Conservation (phyloP, 2,329 filamentous ascomycete genomes). For the Bimuria novae-zelandiae region DNA sequence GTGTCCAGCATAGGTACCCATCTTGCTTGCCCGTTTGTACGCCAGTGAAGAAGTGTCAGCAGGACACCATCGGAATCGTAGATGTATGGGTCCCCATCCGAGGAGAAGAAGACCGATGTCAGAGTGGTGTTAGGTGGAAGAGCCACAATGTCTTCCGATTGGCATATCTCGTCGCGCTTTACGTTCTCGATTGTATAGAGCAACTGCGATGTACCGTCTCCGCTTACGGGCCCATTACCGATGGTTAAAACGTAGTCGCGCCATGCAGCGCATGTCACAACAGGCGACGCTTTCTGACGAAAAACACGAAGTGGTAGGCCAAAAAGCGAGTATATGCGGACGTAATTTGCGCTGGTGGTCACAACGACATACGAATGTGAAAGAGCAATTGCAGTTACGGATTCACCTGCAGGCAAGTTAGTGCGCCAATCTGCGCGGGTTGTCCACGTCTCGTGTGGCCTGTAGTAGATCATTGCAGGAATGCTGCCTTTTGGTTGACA, state of each 20-base stretch:
- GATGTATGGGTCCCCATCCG: constrained; percentile 91
- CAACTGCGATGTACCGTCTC: constrained; percentile 76
- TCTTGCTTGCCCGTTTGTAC: constrained; percentile 77
- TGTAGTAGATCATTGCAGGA: constrained; percentile 88
- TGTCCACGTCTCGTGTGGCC: constrained; percentile 97
- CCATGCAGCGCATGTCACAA: constrained; percentile 93
- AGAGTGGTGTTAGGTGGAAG: constrained; percentile 74
- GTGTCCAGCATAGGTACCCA: constrained; percentile 96
- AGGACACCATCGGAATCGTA: constrained; percentile 93
- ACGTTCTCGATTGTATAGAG: constrained; percentile 94
- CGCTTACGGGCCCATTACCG: constrained; percentile 84
- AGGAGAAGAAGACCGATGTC: constrained; percentile 87
- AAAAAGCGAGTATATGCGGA: constrained; percentile 90
- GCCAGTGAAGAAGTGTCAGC: constrained; percentile 88
- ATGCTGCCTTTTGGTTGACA: constrained; percentile 67
- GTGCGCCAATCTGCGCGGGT: constrained; percentile 88
- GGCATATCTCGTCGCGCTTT: constrained; percentile 89
- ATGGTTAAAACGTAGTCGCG: constrained; percentile 95
- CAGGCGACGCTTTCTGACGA: constrained; percentile 85
- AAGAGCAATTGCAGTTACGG: constrained; percentile 83
- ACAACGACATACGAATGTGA: constrained; percentile 91
- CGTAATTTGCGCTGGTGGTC: constrained; percentile 83
- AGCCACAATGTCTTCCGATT: constrained; percentile 90
- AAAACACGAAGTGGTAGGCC: constrained; percentile 89
- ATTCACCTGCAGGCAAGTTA: constrained; percentile 83